Conservation (phyloP, 176 grass and related monocot genomes). For the Cenchrus purpureus region DNA sequence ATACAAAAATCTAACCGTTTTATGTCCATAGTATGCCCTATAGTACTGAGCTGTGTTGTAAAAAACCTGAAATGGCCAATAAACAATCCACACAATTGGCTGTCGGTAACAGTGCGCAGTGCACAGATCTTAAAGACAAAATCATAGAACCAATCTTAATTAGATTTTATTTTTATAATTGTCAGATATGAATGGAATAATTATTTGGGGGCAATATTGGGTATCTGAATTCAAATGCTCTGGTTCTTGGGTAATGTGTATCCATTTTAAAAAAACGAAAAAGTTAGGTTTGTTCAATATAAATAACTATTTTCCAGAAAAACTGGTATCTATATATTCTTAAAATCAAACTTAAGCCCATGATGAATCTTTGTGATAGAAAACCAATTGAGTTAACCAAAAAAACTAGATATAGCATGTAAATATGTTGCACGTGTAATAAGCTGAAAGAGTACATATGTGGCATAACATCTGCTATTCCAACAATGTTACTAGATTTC, state of each 20-base stretch:
- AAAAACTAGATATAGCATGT: background rate
- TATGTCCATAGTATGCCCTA: conserved; percentile 81
- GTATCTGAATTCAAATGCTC: background rate
- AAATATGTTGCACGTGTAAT: background rate
- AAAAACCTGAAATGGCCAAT: conserved; percentile 67
- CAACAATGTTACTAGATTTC: background rate
- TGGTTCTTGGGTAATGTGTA: background rate
- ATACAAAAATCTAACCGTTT: conserved; percentile 58
- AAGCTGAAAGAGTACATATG: background rate
- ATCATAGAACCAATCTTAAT: background rate
- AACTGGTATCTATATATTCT: background rate
- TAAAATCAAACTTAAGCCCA: background rate
- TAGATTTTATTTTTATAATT: background rate
- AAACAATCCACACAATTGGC: background rate
- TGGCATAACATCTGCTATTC: conserved; percentile 1
- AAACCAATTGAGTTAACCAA: background rate
- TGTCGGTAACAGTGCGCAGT: background rate
- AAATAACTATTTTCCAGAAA: background rate
- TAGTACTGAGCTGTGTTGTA: conserved; percentile 93
- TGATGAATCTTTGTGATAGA: background rate
- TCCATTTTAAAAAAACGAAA: background rate
- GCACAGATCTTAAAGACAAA: background rate
- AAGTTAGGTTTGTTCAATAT: background rate
- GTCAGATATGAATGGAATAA: background rate
- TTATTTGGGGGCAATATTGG: background rate